Base-by-base conservation (phyloP, 257 asterid genomes). In the Fraxinus cuspidata region DNA sequence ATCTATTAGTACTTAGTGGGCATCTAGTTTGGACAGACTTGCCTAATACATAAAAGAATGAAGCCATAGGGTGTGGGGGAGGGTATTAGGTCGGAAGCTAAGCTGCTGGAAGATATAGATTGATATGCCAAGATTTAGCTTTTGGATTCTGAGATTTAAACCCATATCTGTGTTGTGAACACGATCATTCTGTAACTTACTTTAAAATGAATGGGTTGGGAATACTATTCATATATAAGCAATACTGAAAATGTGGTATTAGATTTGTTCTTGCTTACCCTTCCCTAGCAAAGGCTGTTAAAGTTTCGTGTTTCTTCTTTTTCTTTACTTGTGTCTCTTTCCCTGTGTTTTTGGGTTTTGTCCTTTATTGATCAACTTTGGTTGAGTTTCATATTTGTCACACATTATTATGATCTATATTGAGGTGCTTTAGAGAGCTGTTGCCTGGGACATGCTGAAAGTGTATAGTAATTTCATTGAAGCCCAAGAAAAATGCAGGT, bases 401-500 rank as follows among this genome's bases (percentile, higher is more conserved):
- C 71, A 79, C 76, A 13, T 71, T 78, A 69, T 74, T n/a, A 79
- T 78, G 77, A 72, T 80, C 47, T 77, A 44, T 72, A 75, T 66
- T 74, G 87, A 78, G 85, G 80, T 82, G 70, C 79, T 89, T 72
- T 83, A 96, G 97, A 88, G 92, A 85, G 98, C 99, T 71, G 94
- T 92, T 81, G 98, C 97, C 74, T 91, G 98, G 99, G 99, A 95
- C 79, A 95, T 95, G 99, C 90, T 87, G 87, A 94, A 87, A 85
- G 94, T 95, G 76, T 96, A 96, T 82, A 83, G 87, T 84, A 86
- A 91, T 44, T 92, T 89, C 80, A 88, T 96, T 83, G 99, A 96
- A 47, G 84, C 92, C 83, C 92, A 90, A 78, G 99, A 96, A 84
- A 93, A 93, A 74, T 89, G 92, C 79, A 90, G 97, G 99, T 93